These are phyloP conservation scores for Fusarium phyllophilum DNA, from an alignment of 2,329 filamentous ascomycete genomes.

Conservation along the genomic window DNA sequence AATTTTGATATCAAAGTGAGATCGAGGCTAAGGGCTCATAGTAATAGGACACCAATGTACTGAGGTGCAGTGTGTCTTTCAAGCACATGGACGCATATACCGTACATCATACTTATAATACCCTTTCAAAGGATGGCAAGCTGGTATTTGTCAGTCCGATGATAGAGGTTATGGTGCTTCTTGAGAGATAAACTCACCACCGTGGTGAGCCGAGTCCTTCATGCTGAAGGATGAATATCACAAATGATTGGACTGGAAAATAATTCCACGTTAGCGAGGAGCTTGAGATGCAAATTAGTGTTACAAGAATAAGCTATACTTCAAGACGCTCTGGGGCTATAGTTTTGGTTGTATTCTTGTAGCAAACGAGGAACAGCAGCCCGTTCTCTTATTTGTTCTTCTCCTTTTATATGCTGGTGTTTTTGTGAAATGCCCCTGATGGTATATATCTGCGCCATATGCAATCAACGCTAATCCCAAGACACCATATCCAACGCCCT, in stretches of 20 bases:
- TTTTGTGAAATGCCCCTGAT: neutral
- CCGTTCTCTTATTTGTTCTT: neutral
- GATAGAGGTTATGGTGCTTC: slow-evolving; percentile 49
- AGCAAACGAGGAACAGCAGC: neutral
- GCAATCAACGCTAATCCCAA: slow-evolving; percentile 19
- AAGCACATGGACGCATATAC: slow-evolving; percentile 25
- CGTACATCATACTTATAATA: slow-evolving; percentile 52
- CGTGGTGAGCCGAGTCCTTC: slow-evolving; percentile 42
- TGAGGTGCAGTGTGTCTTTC: neutral
- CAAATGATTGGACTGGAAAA: neutral
- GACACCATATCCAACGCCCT: slow-evolving; percentile 26
- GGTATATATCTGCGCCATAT: slow-evolving; percentile 20
- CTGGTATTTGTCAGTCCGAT: slow-evolving; percentile 45
- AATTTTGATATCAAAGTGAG: slow-evolving; percentile 43
- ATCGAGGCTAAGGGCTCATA: slow-evolving; percentile 42
- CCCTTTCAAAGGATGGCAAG: slow-evolving; percentile 47
- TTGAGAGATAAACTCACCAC: slow-evolving; percentile 46
- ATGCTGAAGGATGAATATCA: slow-evolving; percentile 42
- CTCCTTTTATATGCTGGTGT: neutral
- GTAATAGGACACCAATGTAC: slow-evolving; percentile 24
- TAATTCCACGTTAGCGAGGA: neutral
- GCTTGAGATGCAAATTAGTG: neutral
- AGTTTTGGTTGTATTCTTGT: neutral
- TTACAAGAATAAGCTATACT: neutral
- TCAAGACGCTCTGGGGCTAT: neutral